These are phyloP conservation scores for Emiliania huxleyi DNA, from an alignment of 78 protist genomes.

Conservation along the genomic window DNA sequence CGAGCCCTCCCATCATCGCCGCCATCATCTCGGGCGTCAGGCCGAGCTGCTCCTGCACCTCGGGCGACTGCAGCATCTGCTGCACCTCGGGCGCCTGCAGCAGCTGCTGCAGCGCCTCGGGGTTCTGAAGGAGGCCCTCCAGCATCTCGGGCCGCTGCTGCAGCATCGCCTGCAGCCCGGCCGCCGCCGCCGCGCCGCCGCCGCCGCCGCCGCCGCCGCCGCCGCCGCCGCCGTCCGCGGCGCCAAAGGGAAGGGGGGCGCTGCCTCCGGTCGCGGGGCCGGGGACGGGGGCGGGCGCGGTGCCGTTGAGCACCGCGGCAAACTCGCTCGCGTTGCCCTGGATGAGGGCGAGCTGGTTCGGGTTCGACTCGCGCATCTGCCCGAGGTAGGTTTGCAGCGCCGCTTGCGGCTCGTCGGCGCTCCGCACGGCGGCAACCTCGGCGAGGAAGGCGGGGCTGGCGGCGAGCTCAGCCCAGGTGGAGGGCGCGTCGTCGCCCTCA, in stretches of 20 bases:
- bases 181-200: neutral
- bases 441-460: neutral
- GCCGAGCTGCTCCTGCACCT: slow-evolving; percentile 20
- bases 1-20: neutral
- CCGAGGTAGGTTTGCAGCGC: neutral
- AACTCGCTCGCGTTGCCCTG: neutral
- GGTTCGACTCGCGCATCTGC: neutral
- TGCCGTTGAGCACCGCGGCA: neutral
- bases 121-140: neutral
- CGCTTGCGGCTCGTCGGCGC: neutral
- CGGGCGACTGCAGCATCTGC: neutral
- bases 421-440: neutral
- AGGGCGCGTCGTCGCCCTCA: neutral
- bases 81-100: slow-evolving; percentile 25
- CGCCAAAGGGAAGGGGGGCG: neutral
- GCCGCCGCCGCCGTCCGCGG: neutral
- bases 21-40: neutral
- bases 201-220: neutral
- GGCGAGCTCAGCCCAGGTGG: neutral
- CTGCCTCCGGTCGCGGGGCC: neutral
- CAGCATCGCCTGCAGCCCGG: neutral
- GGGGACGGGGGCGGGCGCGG: neutral
- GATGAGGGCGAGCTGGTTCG: neutral
- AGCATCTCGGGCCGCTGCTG: neutral
- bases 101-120: slow-evolving; percentile 12